Evolutionary conservation across 2,329 filamentous ascomycete species (phyloP).

Genomic region (Cordyceps cateniannulata): DNA sequence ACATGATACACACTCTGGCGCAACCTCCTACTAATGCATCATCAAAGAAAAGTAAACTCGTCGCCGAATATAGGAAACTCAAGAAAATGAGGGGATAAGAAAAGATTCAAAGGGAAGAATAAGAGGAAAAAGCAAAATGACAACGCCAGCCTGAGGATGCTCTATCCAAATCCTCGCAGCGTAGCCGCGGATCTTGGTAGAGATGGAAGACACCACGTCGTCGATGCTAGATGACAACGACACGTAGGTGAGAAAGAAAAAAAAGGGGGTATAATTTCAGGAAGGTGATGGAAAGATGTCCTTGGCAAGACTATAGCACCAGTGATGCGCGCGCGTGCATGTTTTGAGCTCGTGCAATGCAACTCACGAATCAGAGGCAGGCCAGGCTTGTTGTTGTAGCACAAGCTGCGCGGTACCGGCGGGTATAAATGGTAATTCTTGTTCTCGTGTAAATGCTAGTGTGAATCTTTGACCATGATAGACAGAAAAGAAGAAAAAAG

Average conservation of each 20-base stretch:
- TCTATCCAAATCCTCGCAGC: background rate
- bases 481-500: background rate
- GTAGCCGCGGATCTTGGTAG: background rate
- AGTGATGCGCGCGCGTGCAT: no score
- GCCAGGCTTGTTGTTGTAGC: no score
- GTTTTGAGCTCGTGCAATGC: no score
- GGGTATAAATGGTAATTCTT: background rate
- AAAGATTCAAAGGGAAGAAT: conserved; percentile 9
- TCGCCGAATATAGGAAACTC: background rate
- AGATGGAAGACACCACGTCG: background rate
- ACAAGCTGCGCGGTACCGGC: no score
- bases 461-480: background rate
- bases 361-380: no score
- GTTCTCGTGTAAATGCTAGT: conserved; percentile 6
- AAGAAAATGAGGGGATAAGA: background rate
- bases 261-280: no score
- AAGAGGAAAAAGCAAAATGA: conserved; percentile 6
- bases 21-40: background rate
- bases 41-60: background rate
- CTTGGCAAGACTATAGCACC: no score
- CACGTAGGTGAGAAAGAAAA: background rate
- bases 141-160: background rate
- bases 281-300: no score
- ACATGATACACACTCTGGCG: background rate
- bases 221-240: background rate